Evolutionary conservation across 768 basidiomycete genomes (phyloP).

Genomic region (Boletus pseudopeckii): DNA sequence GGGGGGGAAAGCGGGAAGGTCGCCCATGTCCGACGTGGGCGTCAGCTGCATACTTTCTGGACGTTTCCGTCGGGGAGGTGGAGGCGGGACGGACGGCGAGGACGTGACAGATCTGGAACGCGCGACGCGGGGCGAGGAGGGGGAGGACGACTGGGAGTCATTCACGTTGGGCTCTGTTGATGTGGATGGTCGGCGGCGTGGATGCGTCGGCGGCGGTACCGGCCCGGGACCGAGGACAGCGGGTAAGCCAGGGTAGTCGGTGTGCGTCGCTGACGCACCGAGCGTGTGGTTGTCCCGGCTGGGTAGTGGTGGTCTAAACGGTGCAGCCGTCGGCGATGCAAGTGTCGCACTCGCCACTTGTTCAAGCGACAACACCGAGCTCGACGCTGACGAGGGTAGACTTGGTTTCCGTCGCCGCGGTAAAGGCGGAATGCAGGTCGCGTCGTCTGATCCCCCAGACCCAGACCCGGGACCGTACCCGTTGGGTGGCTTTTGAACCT

Average conservation of each 20-base stretch:
- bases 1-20: slow-evolving; percentile 11
- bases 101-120: slow-evolving; percentile 54
- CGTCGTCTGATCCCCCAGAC: slow-evolving; percentile 20
- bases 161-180: slow-evolving; percentile 21
- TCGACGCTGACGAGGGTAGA: slow-evolving; percentile 32
- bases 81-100: slow-evolving; percentile 37
- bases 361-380: slow-evolving; percentile 37
- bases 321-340: slow-evolving; percentile 5
- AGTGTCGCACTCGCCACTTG: slow-evolving; percentile 41
- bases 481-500: neutral
- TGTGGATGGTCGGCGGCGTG: slow-evolving; percentile 42
- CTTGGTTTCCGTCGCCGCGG: slow-evolving; percentile 37
- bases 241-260: neutral
- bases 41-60: slow-evolving; percentile 65
- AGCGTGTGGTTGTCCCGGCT: slow-evolving; percentile 15
- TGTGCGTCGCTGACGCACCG: slow-evolving; percentile 2
- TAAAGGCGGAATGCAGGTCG: slow-evolving; percentile 29
- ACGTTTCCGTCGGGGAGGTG: slow-evolving; percentile 48
- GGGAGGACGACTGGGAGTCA: slow-evolving; percentile 26
- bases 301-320: slow-evolving; percentile 25
- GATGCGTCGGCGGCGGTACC: slow-evolving; percentile 50
- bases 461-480: neutral
- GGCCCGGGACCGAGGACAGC: slow-evolving; percentile 26
- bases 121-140: slow-evolving; percentile 38
- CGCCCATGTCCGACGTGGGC: slow-evolving; percentile 11